Evolutionary conservation across 192 early-diverging fungal genomes (phyloP).

Genomic region (Backusella sp.): DNA sequence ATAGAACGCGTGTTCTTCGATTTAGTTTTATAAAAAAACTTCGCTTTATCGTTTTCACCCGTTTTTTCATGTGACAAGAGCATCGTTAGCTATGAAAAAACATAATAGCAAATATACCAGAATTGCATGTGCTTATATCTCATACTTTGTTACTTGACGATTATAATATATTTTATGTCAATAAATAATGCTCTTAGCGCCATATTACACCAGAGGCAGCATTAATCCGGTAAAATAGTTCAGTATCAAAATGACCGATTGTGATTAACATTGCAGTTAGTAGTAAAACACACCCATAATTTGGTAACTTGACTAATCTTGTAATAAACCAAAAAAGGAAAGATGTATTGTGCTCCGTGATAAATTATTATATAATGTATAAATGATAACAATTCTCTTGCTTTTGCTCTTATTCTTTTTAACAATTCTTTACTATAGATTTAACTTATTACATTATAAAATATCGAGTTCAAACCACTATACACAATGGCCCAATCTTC

Average conservation of each 20-base stretch:
- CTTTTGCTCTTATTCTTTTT: background rate
- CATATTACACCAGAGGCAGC: background rate
- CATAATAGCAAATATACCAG: background rate
- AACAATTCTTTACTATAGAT: background rate
- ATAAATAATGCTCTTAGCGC: background rate
- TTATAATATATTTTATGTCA: background rate
- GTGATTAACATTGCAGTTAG: background rate
- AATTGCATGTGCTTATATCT: background rate
- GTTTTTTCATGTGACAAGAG: background rate
- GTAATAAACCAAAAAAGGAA: slow-evolving; percentile 5
- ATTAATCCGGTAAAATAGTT: background rate
- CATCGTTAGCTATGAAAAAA: background rate
- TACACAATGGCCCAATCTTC: slow-evolving; percentile 8
- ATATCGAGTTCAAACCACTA: background rate
- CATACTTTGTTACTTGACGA: background rate
- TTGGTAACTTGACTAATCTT: slow-evolving; percentile 6
- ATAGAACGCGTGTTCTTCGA: background rate
- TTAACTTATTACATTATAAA: background rate
- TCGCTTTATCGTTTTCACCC: background rate
- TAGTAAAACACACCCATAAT: background rate
- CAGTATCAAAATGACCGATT: background rate
- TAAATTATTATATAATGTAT: background rate
- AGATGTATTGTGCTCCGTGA: background rate
- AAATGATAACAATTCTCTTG: background rate
- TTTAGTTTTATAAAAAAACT: background rate